Percentiles rank a stretch among this genome's conserved stretches.
phyloP scores from a whole-genome alignment of 768 basidiomycete species.

The Termitomyces eurrhizus region DNA sequence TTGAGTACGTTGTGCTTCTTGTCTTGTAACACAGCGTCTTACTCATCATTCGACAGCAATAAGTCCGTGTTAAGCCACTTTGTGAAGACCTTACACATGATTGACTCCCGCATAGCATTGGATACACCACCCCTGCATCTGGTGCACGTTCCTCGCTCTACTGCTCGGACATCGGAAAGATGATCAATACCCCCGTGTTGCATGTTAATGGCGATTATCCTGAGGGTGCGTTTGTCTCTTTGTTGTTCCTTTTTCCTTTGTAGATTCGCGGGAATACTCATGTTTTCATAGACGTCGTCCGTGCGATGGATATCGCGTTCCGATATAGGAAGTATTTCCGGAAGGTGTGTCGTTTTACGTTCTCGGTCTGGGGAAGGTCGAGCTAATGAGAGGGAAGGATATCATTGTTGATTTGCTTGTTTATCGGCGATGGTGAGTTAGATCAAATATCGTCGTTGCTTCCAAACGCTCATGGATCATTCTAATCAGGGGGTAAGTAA shows the following conservation, averaged over 20 bases:
- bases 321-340: slow-evolving; percentile 83
- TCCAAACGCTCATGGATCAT: not conserved
- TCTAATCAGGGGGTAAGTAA: slow-evolving; percentile 34
- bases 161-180: slow-evolving; percentile 85
- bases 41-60: slow-evolving; percentile 37
- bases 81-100: not conserved
- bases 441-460: not conserved
- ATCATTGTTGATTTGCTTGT: slow-evolving; percentile 87
- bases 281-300: slow-evolving; percentile 59
- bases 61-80: slow-evolving; percentile 40
- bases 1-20: slow-evolving; percentile 57
- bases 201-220: slow-evolving; percentile 93
- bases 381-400: slow-evolving; percentile 38
- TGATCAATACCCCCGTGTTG: slow-evolving; percentile 84
- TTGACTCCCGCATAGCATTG: slow-evolving; percentile 53
- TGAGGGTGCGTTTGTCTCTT: slow-evolving; percentile 46
- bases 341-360: slow-evolving; percentile 39
- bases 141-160: slow-evolving; percentile 83
- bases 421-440: slow-evolving; percentile 71
- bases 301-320: slow-evolving; percentile 86
- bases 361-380: not conserved
- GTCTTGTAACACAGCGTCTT: not conserved
- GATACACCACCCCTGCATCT: slow-evolving; percentile 88
- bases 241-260: not conserved
- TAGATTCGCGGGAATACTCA: not conserved